phyloP scores from a whole-genome alignment of 106 monocot genomes.

The Acanthochlamys bracteata region DNA sequence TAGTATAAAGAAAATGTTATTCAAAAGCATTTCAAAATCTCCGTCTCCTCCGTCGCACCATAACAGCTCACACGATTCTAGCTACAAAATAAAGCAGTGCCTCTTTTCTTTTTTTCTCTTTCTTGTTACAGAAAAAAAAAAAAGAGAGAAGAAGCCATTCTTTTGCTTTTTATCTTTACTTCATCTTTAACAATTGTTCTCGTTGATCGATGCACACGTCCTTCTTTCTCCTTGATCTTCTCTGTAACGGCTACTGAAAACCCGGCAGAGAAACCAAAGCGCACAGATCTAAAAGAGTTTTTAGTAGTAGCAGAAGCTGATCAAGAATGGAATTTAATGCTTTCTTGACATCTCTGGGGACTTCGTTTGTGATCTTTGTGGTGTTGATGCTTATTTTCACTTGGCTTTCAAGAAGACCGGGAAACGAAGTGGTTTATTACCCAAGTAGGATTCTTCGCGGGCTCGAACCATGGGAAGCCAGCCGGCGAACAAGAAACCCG shows the following conservation, averaged over 20 bases:
- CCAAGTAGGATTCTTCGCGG: conserved; percentile 48
- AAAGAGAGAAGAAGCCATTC: no score
- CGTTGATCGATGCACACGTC: no score
- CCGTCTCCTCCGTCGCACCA: no score
- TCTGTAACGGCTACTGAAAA: neutral
- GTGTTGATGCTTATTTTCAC: conserved; percentile 53
- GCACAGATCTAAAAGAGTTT: no score
- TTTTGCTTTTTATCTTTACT: no score
- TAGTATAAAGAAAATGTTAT: no score
- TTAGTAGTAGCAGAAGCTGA: neutral
- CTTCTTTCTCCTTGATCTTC: neutral
- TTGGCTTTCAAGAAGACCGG: conserved; percentile 61
- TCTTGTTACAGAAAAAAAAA: no score
- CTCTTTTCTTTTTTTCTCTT: no score
- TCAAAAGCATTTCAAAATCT: no score
- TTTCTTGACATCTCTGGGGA: conserved; percentile 72
- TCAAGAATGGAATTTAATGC: conserved; percentile 66
- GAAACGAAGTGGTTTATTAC: conserved; percentile 85
- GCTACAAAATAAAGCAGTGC: no score
- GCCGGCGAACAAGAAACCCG: conserved; percentile 41
- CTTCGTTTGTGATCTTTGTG: conserved; percentile 67
- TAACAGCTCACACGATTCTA: no score
- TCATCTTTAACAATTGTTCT: no score
- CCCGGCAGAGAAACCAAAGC: neutral
- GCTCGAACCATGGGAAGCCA: conserved; percentile 32